Percentiles rank a stretch among this genome's conserved stretches.
These are phyloP conservation scores for Plectosphaerella plurivora DNA, from an alignment of 2,329 filamentous ascomycete genomes.

Conservation along the genomic window DNA sequence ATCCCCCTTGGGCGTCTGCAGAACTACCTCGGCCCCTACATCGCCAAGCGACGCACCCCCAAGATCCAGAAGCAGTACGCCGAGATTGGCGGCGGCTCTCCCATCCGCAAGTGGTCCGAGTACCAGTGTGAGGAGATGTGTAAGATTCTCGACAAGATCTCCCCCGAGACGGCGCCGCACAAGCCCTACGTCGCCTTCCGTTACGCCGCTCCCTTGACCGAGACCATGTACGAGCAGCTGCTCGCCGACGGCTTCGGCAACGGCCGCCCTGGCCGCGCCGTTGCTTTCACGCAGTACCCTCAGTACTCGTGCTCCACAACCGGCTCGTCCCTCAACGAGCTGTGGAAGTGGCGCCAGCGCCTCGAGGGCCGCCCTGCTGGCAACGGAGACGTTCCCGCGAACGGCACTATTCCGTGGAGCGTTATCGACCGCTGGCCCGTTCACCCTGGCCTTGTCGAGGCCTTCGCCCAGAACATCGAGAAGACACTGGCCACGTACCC, in stretches of 20 bases:
- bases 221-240: slow-evolving; percentile 83
- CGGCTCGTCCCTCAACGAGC: slow-evolving; percentile 89
- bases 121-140: slow-evolving; percentile 94
- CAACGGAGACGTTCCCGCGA: slow-evolving; percentile 41
- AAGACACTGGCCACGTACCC: slow-evolving; percentile 80
- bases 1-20: slow-evolving; percentile 94
- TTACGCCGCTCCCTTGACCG: slow-evolving; percentile 89
- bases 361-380: slow-evolving; percentile 71
- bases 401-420: slow-evolving; percentile 85
- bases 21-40: slow-evolving; percentile 82
- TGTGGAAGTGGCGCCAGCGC: slow-evolving; percentile 94
- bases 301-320: slow-evolving; percentile 98
- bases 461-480: slow-evolving; percentile 90
- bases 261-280: slow-evolving; percentile 85
- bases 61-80: slow-evolving; percentile 97
- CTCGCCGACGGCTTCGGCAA: slow-evolving; percentile 86
- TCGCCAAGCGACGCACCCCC: slow-evolving; percentile 81
- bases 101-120: slow-evolving; percentile 97
- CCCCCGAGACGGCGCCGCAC: slow-evolving; percentile 89
- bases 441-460: slow-evolving; percentile 85
- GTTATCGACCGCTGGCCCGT: slow-evolving; percentile 97
- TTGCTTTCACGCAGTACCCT: slow-evolving; percentile 97
- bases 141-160: slow-evolving; percentile 88
- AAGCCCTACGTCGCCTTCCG: slow-evolving; percentile 97
- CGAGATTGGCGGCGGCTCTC: slow-evolving; percentile 93